phyloP scores from a whole-genome alignment of 148 eudicot genomes.

The Spergularia bocconei region DNA sequence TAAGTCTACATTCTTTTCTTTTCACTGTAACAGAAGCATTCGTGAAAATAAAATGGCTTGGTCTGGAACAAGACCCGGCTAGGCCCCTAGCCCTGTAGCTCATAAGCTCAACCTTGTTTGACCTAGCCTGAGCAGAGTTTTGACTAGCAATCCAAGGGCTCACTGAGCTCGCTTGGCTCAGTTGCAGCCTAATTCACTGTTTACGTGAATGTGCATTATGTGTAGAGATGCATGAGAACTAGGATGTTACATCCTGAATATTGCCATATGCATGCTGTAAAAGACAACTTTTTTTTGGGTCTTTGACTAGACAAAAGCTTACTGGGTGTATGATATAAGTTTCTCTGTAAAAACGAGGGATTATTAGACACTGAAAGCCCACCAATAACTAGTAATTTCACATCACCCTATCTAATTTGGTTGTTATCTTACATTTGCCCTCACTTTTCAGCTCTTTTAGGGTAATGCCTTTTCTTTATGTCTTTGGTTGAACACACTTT shows the following conservation, averaged over 20 bases:
- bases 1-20: too few species aligned
- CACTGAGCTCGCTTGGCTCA: too few species aligned
- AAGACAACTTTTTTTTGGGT: conserved; percentile 23
- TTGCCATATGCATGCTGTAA: conserved; percentile 27
- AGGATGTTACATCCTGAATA: neutral
- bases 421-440: conserved; percentile 16
- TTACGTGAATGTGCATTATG: neutral
- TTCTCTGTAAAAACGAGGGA: neutral
- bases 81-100: too few species aligned
- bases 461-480: conserved; percentile 3
- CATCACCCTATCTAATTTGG: conserved; percentile 14
- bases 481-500: conserved; percentile 23
- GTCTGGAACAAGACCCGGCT: too few species aligned
- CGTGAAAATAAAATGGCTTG: too few species aligned
- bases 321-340: neutral
- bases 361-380: conserved; percentile 35
- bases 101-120: too few species aligned
- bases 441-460: conserved; percentile 32
- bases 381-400: conserved; percentile 34
- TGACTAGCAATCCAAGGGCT: too few species aligned
- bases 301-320: conserved; percentile 22
- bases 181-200: too few species aligned
- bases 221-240: neutral
- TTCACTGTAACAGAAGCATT: too few species aligned
- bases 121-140: too few species aligned